Conservation (phyloP, 805 yeast species). For the Barnettozyma sp. region DNA sequence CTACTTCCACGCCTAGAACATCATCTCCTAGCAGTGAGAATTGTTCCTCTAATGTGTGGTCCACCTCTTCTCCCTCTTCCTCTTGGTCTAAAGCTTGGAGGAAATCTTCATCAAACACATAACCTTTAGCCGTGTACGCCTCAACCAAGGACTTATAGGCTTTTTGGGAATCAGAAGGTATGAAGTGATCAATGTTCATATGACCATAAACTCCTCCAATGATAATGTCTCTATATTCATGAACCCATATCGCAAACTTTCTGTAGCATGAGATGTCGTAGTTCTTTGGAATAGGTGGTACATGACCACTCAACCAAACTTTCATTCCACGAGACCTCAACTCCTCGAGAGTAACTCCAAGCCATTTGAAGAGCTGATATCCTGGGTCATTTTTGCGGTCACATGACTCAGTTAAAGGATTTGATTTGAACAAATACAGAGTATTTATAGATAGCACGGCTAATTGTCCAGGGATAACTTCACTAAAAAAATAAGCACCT, state of each 20-base stretch:
- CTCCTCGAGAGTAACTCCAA: slow-evolving; percentile 67
- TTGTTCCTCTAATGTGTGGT: slow-evolving; percentile 22
- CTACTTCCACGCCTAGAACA: slow-evolving; percentile 21
- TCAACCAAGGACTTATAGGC: slow-evolving; percentile 43
- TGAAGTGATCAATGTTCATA: slow-evolving; percentile 84
- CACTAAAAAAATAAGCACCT: slow-evolving; percentile 69
- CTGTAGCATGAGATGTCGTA: slow-evolving; percentile 66
- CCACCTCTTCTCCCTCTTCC: slow-evolving; percentile 13
- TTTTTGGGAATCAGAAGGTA: slow-evolving; percentile 64
- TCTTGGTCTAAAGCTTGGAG: neutral
- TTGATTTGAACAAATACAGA: slow-evolving; percentile 63
- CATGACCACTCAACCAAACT: slow-evolving; percentile 86
- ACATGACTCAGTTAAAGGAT: slow-evolving; percentile 80
- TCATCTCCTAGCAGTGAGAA: slow-evolving; percentile 18
- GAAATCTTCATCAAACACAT: slow-evolving; percentile 24
- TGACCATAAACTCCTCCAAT: slow-evolving; percentile 84
- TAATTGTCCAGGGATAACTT: slow-evolving; percentile 71
- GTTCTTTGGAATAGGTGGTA: slow-evolving; percentile 79
- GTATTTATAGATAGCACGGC: slow-evolving; percentile 80
- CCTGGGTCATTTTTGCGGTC: slow-evolving; percentile 72
- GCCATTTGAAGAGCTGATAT: slow-evolving; percentile 67
- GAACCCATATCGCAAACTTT: slow-evolving; percentile 72
- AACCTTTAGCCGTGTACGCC: slow-evolving; percentile 22
- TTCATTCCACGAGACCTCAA: slow-evolving; percentile 68
- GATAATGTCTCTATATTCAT: slow-evolving; percentile 78